Conservation (phyloP, 2,329 filamentous ascomycete genomes). For the Diaporthe caulivora region DNA sequence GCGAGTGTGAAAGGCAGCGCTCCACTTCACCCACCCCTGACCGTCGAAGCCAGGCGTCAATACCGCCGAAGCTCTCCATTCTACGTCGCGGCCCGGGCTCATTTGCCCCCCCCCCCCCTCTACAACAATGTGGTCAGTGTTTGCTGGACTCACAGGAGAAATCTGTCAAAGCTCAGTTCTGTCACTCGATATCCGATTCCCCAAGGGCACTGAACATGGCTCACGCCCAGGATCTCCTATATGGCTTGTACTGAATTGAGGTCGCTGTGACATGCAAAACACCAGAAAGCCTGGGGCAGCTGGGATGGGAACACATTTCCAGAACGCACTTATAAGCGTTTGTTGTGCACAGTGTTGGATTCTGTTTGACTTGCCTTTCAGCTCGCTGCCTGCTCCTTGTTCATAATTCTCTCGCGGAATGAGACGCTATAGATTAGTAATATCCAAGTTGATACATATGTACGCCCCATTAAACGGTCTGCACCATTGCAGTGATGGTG, state of each 20-base stretch:
- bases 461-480: neutral
- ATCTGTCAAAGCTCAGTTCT: neutral
- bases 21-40: neutral
- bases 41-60: neutral
- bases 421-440: neutral
- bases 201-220: neutral
- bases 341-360: neutral
- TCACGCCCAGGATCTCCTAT: too few relatives aligned
- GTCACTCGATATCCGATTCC: neutral
- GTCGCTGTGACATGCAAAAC: neutral
- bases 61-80: neutral
- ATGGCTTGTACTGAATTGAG: neutral
- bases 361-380: neutral
- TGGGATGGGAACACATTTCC: neutral
- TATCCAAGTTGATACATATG: neutral
- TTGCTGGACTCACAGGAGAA: neutral
- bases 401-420: neutral
- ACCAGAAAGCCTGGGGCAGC: neutral
- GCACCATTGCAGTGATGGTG: neutral
- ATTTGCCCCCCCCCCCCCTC: too few relatives aligned
- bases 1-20: neutral
- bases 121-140: neutral
- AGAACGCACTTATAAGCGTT: neutral
- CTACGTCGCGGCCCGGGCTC: neutral
- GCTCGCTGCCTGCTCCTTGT: neutral